These are phyloP conservation scores for Ceratocystis ficicola DNA, from an alignment of 2,329 filamentous ascomycete genomes.

Conservation along the genomic window DNA sequence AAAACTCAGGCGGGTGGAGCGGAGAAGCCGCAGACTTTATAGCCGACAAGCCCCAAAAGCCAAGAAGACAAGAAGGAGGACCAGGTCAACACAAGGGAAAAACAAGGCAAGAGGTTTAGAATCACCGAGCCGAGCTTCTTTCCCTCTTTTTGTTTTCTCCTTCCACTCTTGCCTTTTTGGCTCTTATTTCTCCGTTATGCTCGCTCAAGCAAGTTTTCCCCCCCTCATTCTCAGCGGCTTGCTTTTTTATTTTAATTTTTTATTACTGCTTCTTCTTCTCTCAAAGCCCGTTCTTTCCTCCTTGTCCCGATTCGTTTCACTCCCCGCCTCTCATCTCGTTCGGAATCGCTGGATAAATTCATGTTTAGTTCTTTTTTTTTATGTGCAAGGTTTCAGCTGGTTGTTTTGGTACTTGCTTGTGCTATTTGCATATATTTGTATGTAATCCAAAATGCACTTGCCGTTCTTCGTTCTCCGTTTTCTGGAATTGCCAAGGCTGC, in stretches of 20 bases:
- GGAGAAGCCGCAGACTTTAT: constrained; percentile 3
- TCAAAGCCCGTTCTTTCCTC: neutral
- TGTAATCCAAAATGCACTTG: neutral
- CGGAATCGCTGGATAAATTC: neutral
- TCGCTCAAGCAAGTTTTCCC: neutral
- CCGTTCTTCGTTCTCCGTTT: neutral
- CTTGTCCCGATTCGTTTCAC: neutral
- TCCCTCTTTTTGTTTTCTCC: neutral
- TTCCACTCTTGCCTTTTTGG: neutral
- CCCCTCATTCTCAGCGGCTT: neutral
- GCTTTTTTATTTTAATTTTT: neutral
- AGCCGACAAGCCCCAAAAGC: neutral
- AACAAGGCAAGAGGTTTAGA: neutral
- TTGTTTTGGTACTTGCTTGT: neutral
- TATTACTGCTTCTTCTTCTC: neutral
- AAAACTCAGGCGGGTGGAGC: neutral
- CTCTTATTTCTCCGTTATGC: neutral
- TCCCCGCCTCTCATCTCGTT: neutral
- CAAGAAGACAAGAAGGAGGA: neutral
- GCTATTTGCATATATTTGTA: constrained; percentile 4
- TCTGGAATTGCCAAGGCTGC: neutral
- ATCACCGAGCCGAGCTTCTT: constrained; percentile 6
- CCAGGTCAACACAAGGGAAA: neutral
- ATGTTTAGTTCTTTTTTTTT: neutral
- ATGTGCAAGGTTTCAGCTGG: neutral